Percentiles rank a stretch among this genome's conserved stretches.
Conservation (phyloP, 148 eudicot genomes). For the Chenopodium formosanum region DNA sequence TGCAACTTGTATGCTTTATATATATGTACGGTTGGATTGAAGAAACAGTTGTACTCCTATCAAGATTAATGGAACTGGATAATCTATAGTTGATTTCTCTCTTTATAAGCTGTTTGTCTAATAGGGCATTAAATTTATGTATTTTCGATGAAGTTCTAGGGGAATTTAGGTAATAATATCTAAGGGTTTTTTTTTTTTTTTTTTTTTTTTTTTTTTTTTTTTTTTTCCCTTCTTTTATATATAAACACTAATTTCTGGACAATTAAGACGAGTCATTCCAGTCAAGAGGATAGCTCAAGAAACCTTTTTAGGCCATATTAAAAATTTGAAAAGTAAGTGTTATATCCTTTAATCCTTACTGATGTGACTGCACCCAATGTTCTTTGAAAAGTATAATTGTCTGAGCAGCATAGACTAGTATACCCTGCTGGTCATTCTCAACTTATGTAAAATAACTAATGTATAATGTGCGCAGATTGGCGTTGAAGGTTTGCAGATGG, state of each 20-base stretch:
- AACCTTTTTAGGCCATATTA: not conserved
- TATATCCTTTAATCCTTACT: not conserved
- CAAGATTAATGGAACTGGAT: not conserved
- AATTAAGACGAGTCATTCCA: not conserved
- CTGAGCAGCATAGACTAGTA: not conserved
- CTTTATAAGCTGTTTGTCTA: not conserved
- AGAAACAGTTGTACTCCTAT: not conserved
- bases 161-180: not conserved
- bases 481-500: conserved; percentile 74
- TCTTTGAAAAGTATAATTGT: not conserved
- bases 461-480: conserved; percentile 52
- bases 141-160: not conserved
- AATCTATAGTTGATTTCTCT: not conserved
- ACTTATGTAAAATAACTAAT: not conserved
- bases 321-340: not conserved
- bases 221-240: not conserved
- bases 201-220: too few species aligned
- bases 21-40: not conserved
- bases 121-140: not conserved
- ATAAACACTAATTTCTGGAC: not conserved
- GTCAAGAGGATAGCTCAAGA: not conserved
- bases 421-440: not conserved
- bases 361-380: not conserved
- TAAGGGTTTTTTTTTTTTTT: too few species aligned
- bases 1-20: not conserved